Evolutionary conservation across 2,329 filamentous ascomycete genomes (phyloP).

Genomic region (Fusarium xylarioides): DNA sequence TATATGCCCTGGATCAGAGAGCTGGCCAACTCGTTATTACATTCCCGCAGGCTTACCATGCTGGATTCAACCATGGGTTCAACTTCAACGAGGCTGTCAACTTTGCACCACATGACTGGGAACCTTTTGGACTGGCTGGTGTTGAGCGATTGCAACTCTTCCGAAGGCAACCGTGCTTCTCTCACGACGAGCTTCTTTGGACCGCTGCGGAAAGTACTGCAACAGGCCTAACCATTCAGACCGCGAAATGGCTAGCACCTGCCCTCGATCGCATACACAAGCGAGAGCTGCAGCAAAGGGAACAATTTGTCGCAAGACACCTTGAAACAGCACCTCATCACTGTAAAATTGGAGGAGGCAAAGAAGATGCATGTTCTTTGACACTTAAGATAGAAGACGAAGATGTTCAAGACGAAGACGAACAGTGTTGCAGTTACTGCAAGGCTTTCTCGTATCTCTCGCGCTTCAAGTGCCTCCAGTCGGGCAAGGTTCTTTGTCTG

Average conservation of each 20-base stretch:
- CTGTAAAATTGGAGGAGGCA: conserved; percentile 57
- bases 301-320: conserved; percentile 74
- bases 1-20: conserved; percentile 94
- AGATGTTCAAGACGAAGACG: conserved; percentile 88
- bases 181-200: conserved; percentile 92
- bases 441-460: conserved; percentile 93
- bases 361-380: conserved; percentile 65
- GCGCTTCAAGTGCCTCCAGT: conserved; percentile 84
- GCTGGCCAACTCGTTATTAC: conserved; percentile 97
- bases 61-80: conserved; percentile 98
- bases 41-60: conserved; percentile 96
- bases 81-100: conserved; percentile 99
- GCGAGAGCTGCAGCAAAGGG: conserved; percentile 75
- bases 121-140: conserved; percentile 86
- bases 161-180: conserved; percentile 93
- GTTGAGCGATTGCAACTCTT: conserved; percentile 89
- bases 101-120: conserved; percentile 95
- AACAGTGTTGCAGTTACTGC: conserved; percentile 92
- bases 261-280: conserved; percentile 81
- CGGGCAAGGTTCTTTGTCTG: conserved; percentile 84
- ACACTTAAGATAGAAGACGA: conserved; percentile 72
- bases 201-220: conserved; percentile 85
- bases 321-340: conserved; percentile 62
- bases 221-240: conserved; percentile 75
- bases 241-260: conserved; percentile 92